Conservation (phyloP, 176 grass and related monocot species). For the Canna indica region DNA sequence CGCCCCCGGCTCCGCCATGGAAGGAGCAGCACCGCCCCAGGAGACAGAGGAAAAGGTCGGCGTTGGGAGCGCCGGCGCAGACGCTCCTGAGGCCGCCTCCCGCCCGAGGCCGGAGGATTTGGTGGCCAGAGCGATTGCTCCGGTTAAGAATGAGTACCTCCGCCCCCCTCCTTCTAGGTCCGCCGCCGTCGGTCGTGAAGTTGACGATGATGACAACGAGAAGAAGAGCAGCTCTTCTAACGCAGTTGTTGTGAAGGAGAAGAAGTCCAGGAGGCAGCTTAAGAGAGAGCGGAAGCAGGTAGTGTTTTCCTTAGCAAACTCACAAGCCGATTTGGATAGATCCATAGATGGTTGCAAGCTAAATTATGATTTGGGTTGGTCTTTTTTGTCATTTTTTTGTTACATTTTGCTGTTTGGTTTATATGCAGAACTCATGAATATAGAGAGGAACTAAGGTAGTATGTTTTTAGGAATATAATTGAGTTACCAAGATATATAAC, state of each 20-base stretch:
- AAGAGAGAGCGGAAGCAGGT: conserved; percentile 80
- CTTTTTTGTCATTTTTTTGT: neutral
- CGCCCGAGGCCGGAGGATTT: conserved; percentile 53
- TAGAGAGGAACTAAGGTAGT: neutral
- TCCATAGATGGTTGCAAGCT: neutral
- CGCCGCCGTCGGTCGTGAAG: conserved; percentile 3
- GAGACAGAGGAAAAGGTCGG: neutral
- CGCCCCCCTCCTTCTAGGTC: conserved; percentile 34
- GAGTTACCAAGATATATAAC: neutral
- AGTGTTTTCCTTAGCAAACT: neutral
- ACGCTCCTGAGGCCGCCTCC: neutral
- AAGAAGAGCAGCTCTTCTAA: conserved; percentile 15
- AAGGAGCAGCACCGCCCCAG: neutral
- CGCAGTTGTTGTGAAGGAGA: conserved; percentile 33
- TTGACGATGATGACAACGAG: conserved; percentile 12
- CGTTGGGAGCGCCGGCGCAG: neutral
- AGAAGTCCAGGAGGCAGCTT: conserved; percentile 79
- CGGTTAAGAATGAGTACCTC: conserved; percentile 62
- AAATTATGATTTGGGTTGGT: neutral
- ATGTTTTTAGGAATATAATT: neutral
- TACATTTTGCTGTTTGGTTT: neutral
- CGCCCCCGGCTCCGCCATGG: neutral
- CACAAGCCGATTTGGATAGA: too few relatives aligned
- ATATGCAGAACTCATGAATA: neutral
- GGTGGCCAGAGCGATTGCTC: conserved; percentile 53